These are phyloP conservation scores for Cinnamomum micranthum DNA, from an alignment of 164 flowering plant species.

Conservation along the genomic window DNA sequence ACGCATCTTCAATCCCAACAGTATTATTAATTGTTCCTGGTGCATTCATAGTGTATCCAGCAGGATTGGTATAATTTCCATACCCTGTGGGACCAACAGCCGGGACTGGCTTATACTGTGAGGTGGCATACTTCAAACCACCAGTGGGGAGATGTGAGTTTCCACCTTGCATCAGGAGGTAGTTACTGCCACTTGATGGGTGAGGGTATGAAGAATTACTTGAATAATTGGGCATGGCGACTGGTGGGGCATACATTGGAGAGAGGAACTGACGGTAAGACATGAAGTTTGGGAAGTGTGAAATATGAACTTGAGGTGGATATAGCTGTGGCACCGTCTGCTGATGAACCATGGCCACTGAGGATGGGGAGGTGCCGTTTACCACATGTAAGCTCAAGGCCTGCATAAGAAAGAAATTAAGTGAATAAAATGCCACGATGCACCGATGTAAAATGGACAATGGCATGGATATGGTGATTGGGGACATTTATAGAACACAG, in stretches of 20 bases:
- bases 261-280: constrained; percentile 80
- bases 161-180: constrained; percentile 82
- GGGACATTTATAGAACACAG: too few relatives aligned
- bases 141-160: constrained; percentile 63
- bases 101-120: constrained; percentile 79
- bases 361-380: constrained; percentile 52
- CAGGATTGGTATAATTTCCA: constrained; percentile 64
- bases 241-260: constrained; percentile 87
- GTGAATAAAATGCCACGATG: not conserved
- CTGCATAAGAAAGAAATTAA: constrained; percentile 30
- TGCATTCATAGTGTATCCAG: constrained; percentile 71
- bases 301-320: constrained; percentile 73
- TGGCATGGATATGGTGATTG: too few relatives aligned
- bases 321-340: constrained; percentile 63
- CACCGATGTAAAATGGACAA: too few relatives aligned
- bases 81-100: constrained; percentile 68
- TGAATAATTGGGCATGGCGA: constrained; percentile 88
- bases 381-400: constrained; percentile 50
- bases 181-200: constrained; percentile 73
- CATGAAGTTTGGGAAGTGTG: constrained; percentile 74
- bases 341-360: constrained; percentile 69
- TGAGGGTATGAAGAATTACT: constrained; percentile 72
- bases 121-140: constrained; percentile 72
- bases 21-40: constrained; percentile 64
- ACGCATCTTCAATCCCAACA: constrained; percentile 67